Percentiles rank a stretch among this genome's conserved stretches.
Evolutionary conservation across 2,329 filamentous ascomycete genomes (phyloP).

Genomic region (Phaeosphaeriaceae sp.): DNA sequence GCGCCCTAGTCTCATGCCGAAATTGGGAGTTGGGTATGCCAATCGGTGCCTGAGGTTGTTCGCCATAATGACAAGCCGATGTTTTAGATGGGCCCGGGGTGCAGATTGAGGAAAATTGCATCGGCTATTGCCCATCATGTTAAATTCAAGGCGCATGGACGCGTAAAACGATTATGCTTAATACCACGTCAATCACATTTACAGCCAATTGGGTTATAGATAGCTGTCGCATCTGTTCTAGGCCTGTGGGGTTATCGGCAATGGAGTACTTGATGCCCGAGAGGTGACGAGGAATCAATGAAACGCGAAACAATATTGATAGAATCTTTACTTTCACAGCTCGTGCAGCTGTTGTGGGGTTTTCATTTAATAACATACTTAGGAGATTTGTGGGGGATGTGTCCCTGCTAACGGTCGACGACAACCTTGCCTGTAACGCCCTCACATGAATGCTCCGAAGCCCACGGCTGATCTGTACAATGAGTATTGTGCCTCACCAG

Average conservation of each 20-base stretch:
- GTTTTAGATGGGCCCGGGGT: too few relatives aligned
- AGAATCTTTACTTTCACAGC: too few relatives aligned
- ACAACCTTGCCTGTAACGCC: too few relatives aligned
- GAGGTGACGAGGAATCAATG: neutral
- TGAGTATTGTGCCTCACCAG: constrained; percentile 34
- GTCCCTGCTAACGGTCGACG: too few relatives aligned
- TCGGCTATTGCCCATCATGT: too few relatives aligned
- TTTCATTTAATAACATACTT: too few relatives aligned
- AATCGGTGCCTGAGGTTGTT: constrained; percentile 19
- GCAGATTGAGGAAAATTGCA: too few relatives aligned
- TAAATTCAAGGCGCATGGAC: constrained; percentile 12
- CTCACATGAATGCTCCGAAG: too few relatives aligned
- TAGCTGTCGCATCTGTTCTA: constrained; percentile 2
- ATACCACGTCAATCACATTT: constrained; percentile 15
- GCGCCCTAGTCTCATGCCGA: too few relatives aligned
- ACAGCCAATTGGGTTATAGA: constrained; percentile 15
- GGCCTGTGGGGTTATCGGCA: neutral
- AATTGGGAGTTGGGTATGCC: constrained; percentile 4
- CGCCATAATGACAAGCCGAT: neutral
- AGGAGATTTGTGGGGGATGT: too few relatives aligned
- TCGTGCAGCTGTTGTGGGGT: too few relatives aligned
- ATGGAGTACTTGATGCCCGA: neutral
- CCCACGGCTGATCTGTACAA: neutral
- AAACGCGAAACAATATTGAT: too few relatives aligned
- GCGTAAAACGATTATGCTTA: constrained; percentile 30